Conservation (phyloP, 495 filamentous ascomycete genomes). For the Poronia punctata region DNA sequence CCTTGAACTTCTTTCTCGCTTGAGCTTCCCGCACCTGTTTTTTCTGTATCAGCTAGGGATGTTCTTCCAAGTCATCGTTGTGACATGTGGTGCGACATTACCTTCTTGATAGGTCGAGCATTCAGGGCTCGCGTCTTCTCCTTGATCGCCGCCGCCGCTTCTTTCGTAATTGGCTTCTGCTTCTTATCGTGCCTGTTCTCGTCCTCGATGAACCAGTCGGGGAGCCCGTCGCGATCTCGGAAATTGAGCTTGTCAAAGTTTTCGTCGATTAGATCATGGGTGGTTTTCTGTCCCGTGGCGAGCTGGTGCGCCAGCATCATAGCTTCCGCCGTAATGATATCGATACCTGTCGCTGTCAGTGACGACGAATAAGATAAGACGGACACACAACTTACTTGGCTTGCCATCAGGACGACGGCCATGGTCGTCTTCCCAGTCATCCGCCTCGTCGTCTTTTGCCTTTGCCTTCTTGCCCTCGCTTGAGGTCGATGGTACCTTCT, state of each 20-base stretch:
- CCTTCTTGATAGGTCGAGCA: constrained; percentile 95
- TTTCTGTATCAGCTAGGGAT: not conserved
- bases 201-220: constrained; percentile 97
- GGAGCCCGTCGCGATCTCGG: constrained; percentile 86
- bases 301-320: constrained; percentile 97
- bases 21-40: constrained; percentile 75
- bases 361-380: not conserved
- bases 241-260: constrained; percentile 88
- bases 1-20: constrained; percentile 93
- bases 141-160: constrained; percentile 86
- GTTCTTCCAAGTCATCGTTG: not conserved
- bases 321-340: constrained; percentile 97
- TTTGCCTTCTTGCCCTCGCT: constrained; percentile 44
- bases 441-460: constrained; percentile 38
- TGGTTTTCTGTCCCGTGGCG: constrained; percentile 75
- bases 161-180: constrained; percentile 81
- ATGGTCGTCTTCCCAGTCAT: constrained; percentile 60
- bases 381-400: constrained; percentile 46
- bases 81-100: not conserved
- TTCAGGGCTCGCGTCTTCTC: constrained; percentile 92
- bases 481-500: constrained; percentile 14
- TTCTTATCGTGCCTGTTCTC: constrained; percentile 76
- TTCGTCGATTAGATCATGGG: constrained; percentile 74
- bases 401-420: constrained; percentile 63
- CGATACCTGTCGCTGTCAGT: constrained; percentile 64